Conservation (phyloP, 2,329 filamentous ascomycete genomes). For the Fusarium pseudonygamai region DNA sequence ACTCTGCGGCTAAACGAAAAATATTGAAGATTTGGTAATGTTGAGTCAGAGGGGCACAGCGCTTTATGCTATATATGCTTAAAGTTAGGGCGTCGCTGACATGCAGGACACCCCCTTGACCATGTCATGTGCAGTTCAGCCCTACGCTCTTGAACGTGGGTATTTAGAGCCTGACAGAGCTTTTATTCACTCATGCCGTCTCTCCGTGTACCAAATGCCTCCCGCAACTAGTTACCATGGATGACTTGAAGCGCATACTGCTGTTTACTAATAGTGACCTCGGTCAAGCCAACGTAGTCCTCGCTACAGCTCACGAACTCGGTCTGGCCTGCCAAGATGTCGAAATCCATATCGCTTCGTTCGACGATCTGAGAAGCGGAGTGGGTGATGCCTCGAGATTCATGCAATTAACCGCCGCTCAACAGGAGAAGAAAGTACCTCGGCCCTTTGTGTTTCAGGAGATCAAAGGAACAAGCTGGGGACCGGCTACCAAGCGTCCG, state of each 20-base stretch:
- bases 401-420: background rate
- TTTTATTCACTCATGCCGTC: background rate
- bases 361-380: background rate
- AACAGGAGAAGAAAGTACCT: background rate
- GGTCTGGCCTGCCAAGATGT: background rate
- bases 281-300: background rate
- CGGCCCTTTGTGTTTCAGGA: background rate
- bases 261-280: background rate
- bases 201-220: no score
- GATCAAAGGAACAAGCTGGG: background rate
- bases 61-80: background rate
- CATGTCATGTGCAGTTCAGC: background rate
- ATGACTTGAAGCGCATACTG: accelerated
- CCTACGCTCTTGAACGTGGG: accelerated
- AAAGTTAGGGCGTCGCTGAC: background rate
- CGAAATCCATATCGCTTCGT: background rate
- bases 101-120: background rate
- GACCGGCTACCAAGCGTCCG: background rate
- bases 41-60: background rate
- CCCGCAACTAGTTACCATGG: accelerated
- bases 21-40: background rate
- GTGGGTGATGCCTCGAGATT: background rate
- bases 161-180: background rate
- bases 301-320: background rate
- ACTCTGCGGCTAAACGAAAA: background rate